Evolutionary conservation across 2,329 filamentous ascomycete species (phyloP).

Genomic region (Ceratocystis ficicola): DNA sequence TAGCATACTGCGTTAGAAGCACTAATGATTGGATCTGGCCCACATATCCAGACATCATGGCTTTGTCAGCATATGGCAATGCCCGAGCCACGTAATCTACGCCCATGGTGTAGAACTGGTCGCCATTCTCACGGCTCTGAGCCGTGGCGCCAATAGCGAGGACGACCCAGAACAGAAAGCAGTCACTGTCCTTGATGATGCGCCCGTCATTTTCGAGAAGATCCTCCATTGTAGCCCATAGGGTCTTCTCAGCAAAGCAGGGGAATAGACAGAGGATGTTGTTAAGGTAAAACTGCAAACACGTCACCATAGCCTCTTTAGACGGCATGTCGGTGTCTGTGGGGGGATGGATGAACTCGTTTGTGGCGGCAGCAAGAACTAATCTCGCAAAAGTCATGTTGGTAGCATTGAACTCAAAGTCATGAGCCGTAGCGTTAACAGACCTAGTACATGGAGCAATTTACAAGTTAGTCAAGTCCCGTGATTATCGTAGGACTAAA

Average conservation of each 20-base stretch:
- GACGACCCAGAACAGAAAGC: conserved; percentile 82
- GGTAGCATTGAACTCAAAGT: conserved; percentile 78
- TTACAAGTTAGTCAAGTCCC: not conserved
- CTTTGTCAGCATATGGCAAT: conserved; percentile 64
- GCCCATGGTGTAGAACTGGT: conserved; percentile 48
- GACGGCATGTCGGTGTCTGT: conserved; percentile 51
- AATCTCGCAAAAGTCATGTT: conserved; percentile 89
- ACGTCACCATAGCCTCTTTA: conserved; percentile 33
- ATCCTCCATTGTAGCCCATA: conserved; percentile 68
- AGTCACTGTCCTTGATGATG: conserved; percentile 55
- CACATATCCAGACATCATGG: conserved; percentile 73
- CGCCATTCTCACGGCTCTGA: conserved; percentile 57
- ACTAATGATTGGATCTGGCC: conserved; percentile 78
- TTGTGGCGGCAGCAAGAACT: conserved; percentile 69
- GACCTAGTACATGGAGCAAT: conserved; percentile 42
- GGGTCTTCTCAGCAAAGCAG: conserved; percentile 64
- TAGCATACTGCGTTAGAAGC: conserved; percentile 76
- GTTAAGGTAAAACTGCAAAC: conserved; percentile 74
- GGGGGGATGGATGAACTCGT: conserved; percentile 55
- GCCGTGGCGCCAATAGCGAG: conserved; percentile 69
- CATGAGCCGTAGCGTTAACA: conserved; percentile 85
- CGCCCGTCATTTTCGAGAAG: conserved; percentile 60
- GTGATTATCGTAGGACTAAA: not conserved
- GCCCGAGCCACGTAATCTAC: conserved; percentile 50
- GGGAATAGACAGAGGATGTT: conserved; percentile 73